A percentile compares a stretch with the other conserved stretches of the same genome.
Evolutionary conservation across 805 yeast species (phyloP).

Genomic region (Metschnikowia kofuensis): DNA sequence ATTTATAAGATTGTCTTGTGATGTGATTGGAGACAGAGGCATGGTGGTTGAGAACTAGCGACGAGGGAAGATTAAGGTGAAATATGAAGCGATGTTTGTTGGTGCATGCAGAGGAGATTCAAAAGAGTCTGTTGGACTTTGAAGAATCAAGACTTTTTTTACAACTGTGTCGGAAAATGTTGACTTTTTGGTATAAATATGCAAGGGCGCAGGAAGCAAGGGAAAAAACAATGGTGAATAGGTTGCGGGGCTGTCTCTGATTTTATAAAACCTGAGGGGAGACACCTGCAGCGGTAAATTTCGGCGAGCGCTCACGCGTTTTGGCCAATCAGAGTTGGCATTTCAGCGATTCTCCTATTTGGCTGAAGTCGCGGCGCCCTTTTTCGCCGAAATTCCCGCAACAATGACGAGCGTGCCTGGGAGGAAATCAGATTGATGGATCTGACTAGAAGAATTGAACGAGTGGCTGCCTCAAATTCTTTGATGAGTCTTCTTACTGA

Average conservation of each 20-base stretch:
- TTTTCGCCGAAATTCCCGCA: slow-evolving; percentile 7
- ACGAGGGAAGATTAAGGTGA: not conserved
- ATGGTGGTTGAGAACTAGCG: not conserved
- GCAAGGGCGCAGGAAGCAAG: not conserved
- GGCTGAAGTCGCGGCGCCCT: not conserved
- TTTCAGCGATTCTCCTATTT: slow-evolving; percentile 4
- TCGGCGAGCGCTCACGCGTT: slow-evolving; percentile 2
- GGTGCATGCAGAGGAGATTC: not conserved
- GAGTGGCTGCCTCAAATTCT: too few relatives aligned
- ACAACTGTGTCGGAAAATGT: too few relatives aligned
- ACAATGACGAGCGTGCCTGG: not conserved
- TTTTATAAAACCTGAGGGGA: not conserved
- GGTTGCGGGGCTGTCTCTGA: not conserved
- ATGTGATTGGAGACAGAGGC: slow-evolving; percentile 5
- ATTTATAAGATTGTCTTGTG: slow-evolving; percentile 6
- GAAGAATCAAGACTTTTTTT: too few relatives aligned
- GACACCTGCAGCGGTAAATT: not conserved
- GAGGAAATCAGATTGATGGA: not conserved
- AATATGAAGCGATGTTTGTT: not conserved
- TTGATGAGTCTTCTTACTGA: too few relatives aligned
- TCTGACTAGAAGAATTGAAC: not conserved
- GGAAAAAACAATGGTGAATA: not conserved
- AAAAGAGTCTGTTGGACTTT: too few relatives aligned
- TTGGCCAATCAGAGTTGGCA: not conserved
- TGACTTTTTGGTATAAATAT: not conserved